Conservation (phyloP, 208 protist genomes). For the Leishmania aethiopica region DNA sequence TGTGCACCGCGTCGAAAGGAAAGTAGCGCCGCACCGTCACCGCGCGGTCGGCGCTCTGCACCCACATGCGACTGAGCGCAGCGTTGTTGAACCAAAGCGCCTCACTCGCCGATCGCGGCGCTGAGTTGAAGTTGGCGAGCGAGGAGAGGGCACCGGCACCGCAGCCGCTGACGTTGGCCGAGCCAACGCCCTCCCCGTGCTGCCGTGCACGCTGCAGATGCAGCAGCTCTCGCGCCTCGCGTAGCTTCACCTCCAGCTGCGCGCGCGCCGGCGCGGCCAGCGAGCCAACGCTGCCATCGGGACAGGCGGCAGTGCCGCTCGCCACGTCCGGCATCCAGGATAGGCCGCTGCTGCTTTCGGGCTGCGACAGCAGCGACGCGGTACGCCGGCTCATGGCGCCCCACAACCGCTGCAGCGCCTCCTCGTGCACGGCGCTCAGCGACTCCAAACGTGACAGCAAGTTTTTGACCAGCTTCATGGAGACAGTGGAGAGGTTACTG, state of each 20-base stretch:
- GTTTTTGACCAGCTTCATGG: conserved; percentile 56
- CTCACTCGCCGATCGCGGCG: conserved; percentile 26
- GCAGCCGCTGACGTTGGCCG: not conserved
- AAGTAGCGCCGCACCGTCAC: conserved; percentile 42
- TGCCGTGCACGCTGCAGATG: not conserved
- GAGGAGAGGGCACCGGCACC: not conserved
- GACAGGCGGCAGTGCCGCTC: not conserved
- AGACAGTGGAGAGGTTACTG: conserved; percentile 42
- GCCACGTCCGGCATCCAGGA: not conserved
- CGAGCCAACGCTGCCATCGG: not conserved
- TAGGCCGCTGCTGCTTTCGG: not conserved
- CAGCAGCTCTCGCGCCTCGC: conserved; percentile 26
- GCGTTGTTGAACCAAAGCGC: conserved; percentile 36
- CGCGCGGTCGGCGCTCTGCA: conserved; percentile 31
- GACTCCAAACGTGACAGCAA: conserved; percentile 47
- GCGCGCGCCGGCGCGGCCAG: conserved; percentile 19
- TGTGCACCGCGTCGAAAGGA: conserved; percentile 52
- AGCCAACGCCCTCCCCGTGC: not conserved
- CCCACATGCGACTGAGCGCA: conserved; percentile 38
- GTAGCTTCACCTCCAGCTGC: conserved; percentile 21
- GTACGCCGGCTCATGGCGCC: not conserved
- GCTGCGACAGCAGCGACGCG: not conserved
- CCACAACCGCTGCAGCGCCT: conserved; percentile 37
- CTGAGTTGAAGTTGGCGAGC: not conserved
- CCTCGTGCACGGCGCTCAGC: conserved; percentile 47